Evolutionary conservation across 2,329 filamentous ascomycete species (phyloP), one percentile per base, ranked within the genome.

Genomic region (Harringtonia lauricola): DNA sequence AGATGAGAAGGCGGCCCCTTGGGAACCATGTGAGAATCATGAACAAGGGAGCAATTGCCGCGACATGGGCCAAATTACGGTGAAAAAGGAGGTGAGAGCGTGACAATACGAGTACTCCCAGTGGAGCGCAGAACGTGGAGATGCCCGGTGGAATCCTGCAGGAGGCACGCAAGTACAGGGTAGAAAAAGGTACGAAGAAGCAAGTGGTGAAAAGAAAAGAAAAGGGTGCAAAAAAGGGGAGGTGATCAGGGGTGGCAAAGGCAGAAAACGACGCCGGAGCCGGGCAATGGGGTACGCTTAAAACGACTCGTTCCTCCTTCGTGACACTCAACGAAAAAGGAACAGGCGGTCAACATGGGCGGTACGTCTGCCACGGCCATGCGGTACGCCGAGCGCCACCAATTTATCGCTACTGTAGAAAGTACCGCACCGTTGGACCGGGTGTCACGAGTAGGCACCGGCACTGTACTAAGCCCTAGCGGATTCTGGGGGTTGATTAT

Each of bases 381-480:
- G 22, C 15, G 42, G 31, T 40, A 44, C 42, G 24, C 19, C 3
- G 13, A 15, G 7, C 12, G 18, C n/a, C 19, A 18, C 19, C 3
- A 34, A 24, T 7, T 21, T 15, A 10, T 3, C 37, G 13, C 12
- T 14, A 31, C n/a, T 3, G 22, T 17, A 29, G 15, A 8, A 47
- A 40, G 46, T 47, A 47, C 37, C 29, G 26, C 26, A n/a, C 30
- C 28, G 18, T 26, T 43, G 18, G 43, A 37, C 37, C 41, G 43
- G n/a, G 40, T 36, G 36, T 44, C 13, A 19, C 41, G 35, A 31
- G 26, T 39, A 44, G 35, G 36, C 36, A 49, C 38, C 45, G 45
- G 47, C 47, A 44, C 47, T 49, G 45, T 45, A 45, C 40, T 45
- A 47, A 45, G 31, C 33, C 28, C 44, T 40, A 44, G 37, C 39